These are phyloP conservation scores for Suhomyces sp. DNA, from an alignment of 805 yeast genomes.

Conservation along the genomic window DNA sequence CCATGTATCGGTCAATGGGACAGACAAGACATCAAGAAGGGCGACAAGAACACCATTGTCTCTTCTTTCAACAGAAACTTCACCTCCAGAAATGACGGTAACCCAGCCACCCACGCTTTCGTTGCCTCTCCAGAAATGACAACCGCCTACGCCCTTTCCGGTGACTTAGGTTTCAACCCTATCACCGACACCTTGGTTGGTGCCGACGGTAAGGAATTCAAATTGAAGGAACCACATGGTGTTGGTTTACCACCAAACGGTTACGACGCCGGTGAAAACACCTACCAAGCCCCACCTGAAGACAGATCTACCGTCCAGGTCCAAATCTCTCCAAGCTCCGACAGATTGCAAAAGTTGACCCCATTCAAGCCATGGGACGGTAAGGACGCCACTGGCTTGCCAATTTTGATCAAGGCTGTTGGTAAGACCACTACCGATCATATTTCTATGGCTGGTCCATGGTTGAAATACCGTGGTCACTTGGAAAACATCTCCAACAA, in stretches of 20 bases:
- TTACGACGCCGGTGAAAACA: conserved; percentile 89
- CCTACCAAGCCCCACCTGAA: conserved; percentile 95
- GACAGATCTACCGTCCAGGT: conserved; percentile 77
- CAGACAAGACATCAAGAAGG: conserved; percentile 87
- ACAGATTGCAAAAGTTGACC: conserved; percentile 90
- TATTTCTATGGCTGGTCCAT: conserved; percentile 99
- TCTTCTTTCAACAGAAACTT: conserved; percentile 98
- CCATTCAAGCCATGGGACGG: conserved; percentile 98
- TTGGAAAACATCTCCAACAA: conserved; percentile 97
- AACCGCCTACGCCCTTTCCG: conserved; percentile 93
- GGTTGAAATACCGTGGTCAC: conserved; percentile 99
- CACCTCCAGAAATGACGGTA: conserved; percentile 97
- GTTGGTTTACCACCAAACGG: conserved; percentile 88
- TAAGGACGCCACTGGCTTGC: conserved; percentile 83
- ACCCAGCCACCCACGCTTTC: conserved; percentile 95
- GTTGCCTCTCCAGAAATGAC: conserved; percentile 96
- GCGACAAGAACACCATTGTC: conserved; percentile 94
- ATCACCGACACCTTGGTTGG: conserved; percentile 84
- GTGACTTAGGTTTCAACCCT: conserved; percentile 96
- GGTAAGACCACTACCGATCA: conserved; percentile 99
- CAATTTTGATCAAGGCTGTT: conserved; percentile 91
- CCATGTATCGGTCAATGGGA: conserved; percentile 99
- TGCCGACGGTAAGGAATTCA: conserved; percentile 86
- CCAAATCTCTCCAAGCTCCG: conserved; percentile 81
- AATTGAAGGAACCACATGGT: conserved; percentile 83